Conservation (phyloP, 192 early-diverging fungal genomes). For the Piromyces finnis region DNA sequence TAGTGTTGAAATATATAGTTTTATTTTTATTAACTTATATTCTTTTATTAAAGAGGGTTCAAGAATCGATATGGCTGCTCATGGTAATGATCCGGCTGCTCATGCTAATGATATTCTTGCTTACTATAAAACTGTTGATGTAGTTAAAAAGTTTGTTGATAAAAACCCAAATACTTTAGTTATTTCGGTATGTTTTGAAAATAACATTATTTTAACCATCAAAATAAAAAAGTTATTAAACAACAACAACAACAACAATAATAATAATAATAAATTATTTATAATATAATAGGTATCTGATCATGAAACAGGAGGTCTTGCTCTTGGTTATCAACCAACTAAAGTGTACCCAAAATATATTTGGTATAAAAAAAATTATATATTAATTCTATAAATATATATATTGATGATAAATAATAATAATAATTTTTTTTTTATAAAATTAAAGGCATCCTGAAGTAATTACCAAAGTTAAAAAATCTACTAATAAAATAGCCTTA, state of each 20-base stretch:
- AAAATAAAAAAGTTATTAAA: too few relatives aligned
- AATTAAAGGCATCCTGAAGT: constrained; percentile 43
- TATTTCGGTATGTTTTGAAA: not conserved
- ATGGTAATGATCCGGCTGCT: not conserved
- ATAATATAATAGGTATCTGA: constrained; percentile 28
- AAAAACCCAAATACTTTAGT: not conserved
- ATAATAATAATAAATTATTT: too few relatives aligned
- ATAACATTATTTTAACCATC: too few relatives aligned
- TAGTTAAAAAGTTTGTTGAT: not conserved
- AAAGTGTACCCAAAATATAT: constrained; percentile 67
- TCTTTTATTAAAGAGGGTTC: not conserved
- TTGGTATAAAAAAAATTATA: constrained; percentile 18
- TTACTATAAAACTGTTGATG: not conserved
- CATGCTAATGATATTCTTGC: not conserved
- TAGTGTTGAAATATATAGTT: too few relatives aligned
- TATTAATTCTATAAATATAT: too few relatives aligned
- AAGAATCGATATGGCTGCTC: not conserved
- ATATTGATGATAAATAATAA: too few relatives aligned
- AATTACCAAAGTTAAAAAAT: constrained; percentile 46
- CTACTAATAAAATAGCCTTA: constrained; percentile 31
- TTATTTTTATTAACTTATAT: too few relatives aligned
- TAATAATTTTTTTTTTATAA: too few relatives aligned
- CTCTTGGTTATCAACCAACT: constrained; percentile 22
- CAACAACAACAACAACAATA: too few relatives aligned
- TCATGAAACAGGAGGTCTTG: constrained; percentile 95